phyloP scores from a whole-genome alignment of 2,329 filamentous ascomycete species.

The Colletotrichum higginsianum region DNA sequence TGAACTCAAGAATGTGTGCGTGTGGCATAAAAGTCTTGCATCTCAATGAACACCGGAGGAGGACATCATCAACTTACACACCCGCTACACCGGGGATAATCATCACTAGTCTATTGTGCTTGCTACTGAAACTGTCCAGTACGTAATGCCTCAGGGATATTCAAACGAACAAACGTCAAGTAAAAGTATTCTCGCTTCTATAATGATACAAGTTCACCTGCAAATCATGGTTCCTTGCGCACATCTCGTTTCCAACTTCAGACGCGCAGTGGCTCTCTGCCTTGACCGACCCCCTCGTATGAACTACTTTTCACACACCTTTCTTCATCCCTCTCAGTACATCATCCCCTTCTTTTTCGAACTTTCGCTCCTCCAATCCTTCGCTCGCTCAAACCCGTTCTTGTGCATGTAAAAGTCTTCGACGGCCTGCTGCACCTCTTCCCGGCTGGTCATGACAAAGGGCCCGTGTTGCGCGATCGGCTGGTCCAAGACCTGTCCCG shows the following conservation, averaged over 20 bases:
- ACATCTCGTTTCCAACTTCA: neutral
- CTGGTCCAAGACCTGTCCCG: conserved; percentile 84
- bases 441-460: conserved; percentile 80
- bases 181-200: too few species aligned
- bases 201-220: too few species aligned
- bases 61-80: neutral
- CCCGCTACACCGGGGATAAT: too few species aligned
- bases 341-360: neutral
- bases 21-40: too few species aligned
- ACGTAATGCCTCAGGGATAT: too few species aligned
- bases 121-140: too few species aligned
- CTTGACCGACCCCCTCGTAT: neutral
- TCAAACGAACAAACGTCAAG: neutral
- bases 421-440: conserved; percentile 82
- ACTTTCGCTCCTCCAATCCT: conserved; percentile 84
- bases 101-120: too few species aligned
- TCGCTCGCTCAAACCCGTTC: conserved; percentile 86
- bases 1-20: too few species aligned
- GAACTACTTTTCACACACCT: too few species aligned
- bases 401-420: conserved; percentile 79
- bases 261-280: neutral
- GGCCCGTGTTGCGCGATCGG: conserved; percentile 87
- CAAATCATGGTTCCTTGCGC: too few species aligned
- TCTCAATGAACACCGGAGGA: neutral
- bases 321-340: neutral